These are phyloP conservation scores for Stentor coeruleus DNA, from an alignment of 73 alveolate species.

Conservation along the genomic window DNA sequence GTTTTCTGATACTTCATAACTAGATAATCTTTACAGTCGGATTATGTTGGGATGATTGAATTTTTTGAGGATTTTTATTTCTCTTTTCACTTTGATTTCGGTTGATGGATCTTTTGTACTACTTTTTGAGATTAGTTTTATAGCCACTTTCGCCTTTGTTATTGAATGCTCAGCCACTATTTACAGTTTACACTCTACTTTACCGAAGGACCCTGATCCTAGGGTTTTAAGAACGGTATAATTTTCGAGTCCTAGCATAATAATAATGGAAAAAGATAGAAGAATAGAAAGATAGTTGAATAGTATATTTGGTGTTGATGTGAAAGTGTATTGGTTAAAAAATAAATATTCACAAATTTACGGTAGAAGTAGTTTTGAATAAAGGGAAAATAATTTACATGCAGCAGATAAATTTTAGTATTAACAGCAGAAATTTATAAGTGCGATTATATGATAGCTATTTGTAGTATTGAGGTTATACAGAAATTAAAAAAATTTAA, in stretches of 20 bases:
- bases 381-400: no score
- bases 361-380: no score
- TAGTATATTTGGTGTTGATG: no score
- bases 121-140: conserved; percentile 63
- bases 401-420: no score
- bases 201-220: conserved; percentile 80
- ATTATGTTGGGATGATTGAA: conserved; percentile 74
- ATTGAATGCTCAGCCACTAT: conserved; percentile 57
- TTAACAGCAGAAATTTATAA: no score
- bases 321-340: no score
- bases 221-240: conserved; percentile 51
- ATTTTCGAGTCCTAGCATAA: conserved; percentile 52
- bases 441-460: no score
- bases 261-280: no score
- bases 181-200: conserved; percentile 59
- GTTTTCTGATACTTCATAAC: conserved; percentile 67
- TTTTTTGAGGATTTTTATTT: conserved; percentile 62
- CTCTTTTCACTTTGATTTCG: conserved; percentile 70
- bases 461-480: no score
- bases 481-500: no score
- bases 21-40: conserved; percentile 32
- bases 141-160: conserved; percentile 70
- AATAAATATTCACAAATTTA: no score
- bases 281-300: no score
- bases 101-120: conserved; percentile 51